These are phyloP conservation scores for Acanthamoeba castellanii DNA, from an alignment of 208 protist species.

Conservation along the genomic window DNA sequence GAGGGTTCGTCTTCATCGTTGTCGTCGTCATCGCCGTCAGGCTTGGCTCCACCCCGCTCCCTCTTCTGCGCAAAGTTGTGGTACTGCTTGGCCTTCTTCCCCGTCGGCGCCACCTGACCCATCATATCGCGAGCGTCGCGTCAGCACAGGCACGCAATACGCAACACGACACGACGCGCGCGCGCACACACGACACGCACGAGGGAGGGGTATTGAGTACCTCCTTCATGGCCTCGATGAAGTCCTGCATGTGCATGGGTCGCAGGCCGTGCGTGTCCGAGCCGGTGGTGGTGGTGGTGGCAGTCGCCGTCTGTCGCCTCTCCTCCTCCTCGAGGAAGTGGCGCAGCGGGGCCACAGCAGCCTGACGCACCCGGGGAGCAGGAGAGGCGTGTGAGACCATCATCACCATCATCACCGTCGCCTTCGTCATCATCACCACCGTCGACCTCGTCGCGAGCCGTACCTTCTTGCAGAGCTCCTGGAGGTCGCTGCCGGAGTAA, in stretches of 20 bases:
- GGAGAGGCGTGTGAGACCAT: background rate
- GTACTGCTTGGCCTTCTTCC: conserved; percentile 33
- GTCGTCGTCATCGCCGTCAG: background rate
- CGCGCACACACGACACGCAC: background rate
- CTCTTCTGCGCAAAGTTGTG: background rate
- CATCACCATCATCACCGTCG: too few species aligned
- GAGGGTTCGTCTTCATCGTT: background rate
- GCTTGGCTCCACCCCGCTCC: background rate
- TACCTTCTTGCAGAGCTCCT: conserved; percentile 71
- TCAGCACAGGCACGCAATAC: background rate
- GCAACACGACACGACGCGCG: background rate
- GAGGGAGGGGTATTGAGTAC: background rate
- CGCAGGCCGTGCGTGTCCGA: background rate
- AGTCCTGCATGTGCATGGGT: conserved; percentile 50
- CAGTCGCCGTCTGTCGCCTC: background rate
- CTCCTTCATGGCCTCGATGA: conserved; percentile 63
- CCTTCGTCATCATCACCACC: too few species aligned
- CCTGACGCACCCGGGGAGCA: background rate
- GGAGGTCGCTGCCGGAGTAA: conserved; percentile 55
- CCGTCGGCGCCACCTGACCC: background rate
- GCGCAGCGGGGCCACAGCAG: conserved; percentile 37
- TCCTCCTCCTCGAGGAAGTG: conserved; percentile 51
- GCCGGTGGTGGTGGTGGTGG: background rate
- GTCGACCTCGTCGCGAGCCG: too few species aligned
- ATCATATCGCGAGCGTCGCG: background rate